These are phyloP conservation scores for Graphiopsis chlorocephala DNA, from an alignment of 2,329 filamentous ascomycete genomes.

Conservation along the genomic window DNA sequence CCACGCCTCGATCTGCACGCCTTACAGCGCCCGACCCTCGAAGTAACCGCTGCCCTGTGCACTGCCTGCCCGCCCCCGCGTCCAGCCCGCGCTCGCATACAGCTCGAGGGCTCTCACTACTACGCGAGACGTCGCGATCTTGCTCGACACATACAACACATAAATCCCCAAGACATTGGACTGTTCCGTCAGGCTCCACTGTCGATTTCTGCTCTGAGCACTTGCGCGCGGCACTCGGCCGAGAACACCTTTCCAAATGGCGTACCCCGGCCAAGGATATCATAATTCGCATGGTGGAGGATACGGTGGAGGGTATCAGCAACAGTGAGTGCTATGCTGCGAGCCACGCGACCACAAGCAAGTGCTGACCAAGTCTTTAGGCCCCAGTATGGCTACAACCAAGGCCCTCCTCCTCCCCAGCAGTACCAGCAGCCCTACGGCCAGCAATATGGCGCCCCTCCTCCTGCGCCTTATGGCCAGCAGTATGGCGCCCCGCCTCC, in stretches of 20 bases:
- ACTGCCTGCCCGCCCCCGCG: neutral
- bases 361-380: neutral
- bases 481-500: constrained; percentile 43
- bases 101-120: neutral
- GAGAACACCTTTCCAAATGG: constrained; percentile 9
- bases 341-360: neutral
- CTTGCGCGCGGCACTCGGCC: neutral
- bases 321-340: constrained; percentile 21
- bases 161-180: neutral
- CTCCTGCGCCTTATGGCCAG: constrained; percentile 36
- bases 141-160: neutral
- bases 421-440: constrained; percentile 25
- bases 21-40: neutral
- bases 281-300: constrained; percentile 26
- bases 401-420: constrained; percentile 19
- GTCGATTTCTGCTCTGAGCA: constrained; percentile 1
- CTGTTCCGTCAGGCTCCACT: constrained; percentile 7
- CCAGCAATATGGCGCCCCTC: constrained; percentile 28
- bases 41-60: neutral
- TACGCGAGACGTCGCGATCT: neutral
- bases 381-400: constrained; percentile 25
- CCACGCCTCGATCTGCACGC: neutral
- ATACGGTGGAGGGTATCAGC: constrained; percentile 24
- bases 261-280: constrained; percentile 32
- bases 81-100: neutral